Percentiles rank a stretch among this genome's conserved stretches.
Conservation (phyloP, 768 basidiomycete species). For the Mycena filopes region DNA sequence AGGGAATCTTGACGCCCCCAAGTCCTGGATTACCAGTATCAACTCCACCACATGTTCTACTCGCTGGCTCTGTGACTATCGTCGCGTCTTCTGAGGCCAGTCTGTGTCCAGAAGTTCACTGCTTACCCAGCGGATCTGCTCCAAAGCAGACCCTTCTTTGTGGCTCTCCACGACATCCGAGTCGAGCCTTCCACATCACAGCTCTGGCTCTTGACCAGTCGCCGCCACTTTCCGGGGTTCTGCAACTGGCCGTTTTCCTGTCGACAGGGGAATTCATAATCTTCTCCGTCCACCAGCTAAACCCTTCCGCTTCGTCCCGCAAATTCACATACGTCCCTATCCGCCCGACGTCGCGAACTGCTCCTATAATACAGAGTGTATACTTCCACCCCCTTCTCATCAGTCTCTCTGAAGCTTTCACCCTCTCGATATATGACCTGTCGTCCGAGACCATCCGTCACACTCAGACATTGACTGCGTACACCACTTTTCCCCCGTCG, state of each 20-base stretch:
- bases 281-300: conserved; percentile 62
- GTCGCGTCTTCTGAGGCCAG: conserved; percentile 60
- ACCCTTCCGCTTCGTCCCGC: conserved; percentile 53
- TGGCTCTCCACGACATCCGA: conserved; percentile 48
- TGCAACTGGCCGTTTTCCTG: conserved; percentile 69
- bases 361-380: conserved; percentile 69
- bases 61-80: conserved; percentile 71
- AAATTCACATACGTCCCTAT: conserved; percentile 61
- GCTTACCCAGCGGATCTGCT: conserved; percentile 48
- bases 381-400: conserved; percentile 85
- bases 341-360: conserved; percentile 49
- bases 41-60: conserved; percentile 55
- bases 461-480: conserved; percentile 77
- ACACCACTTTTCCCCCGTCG: conserved; percentile 82
- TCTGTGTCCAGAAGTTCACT: conserved; percentile 46
- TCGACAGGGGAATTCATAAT: conserved; percentile 76
- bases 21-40: conserved; percentile 19
- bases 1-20: conserved; percentile 26
- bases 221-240: conserved; percentile 53
- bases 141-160: conserved; percentile 55
- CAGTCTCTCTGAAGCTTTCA: conserved; percentile 74
- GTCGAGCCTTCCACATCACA: conserved; percentile 58
- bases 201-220: conserved; percentile 82
- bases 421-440: conserved; percentile 78
- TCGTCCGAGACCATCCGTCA: conserved; percentile 61